Base-by-base conservation (phyloP, 257 asterid genomes). In the Capsicum baccatum region DNA sequence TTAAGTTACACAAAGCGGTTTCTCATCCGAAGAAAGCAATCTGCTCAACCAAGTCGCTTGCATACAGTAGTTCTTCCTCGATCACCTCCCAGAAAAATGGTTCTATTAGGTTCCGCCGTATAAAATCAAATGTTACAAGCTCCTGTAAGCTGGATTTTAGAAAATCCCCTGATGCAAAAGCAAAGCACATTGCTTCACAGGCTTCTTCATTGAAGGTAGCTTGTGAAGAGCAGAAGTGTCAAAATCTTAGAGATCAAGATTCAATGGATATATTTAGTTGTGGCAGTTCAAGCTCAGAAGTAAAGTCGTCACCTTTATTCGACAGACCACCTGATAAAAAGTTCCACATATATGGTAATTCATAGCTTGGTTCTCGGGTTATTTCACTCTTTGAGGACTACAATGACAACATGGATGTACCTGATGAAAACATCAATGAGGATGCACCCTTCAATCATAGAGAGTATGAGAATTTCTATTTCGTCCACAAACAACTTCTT, bases 391-490 rank as follows among this genome's bases (percentile, higher is more conserved):
- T 64, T 84, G 88, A 55, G 58, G 87, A 73, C 44, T 90, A 81
- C 33, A 83, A 82, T 74, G 21, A n/a, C 26, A 57, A 39, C 54
- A 54, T 63, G 73, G 79, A 78, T 52, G 21, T 16, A 47, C 85
- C 69, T 14, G 80, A 58, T 8, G 87, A 17, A 33, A 79, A 63
- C 73, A 57, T 19, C 12, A 79, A n/a, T 62, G 89, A 86, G 62
- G 87, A 78, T 47, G 58, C 71, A 5, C 26, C 59, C 47, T 91
- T 74, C 74, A 85, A 83, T 84, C 87, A 82, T 37, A 85, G 85
- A 84, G 99, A 94, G 91, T 88, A 87, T 1, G 97, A 92, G 86
- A 92, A 89, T 66, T 62, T 95, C 35, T 82, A 37, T 6, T 26
- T 26, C 2, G 2, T 26, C 2, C 33, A 26, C 33, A 26, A 26